Percentiles rank a stretch among this genome's conserved stretches.
Conservation (phyloP, 2,329 filamentous ascomycete genomes). For the Exophiala oligosperma region DNA sequence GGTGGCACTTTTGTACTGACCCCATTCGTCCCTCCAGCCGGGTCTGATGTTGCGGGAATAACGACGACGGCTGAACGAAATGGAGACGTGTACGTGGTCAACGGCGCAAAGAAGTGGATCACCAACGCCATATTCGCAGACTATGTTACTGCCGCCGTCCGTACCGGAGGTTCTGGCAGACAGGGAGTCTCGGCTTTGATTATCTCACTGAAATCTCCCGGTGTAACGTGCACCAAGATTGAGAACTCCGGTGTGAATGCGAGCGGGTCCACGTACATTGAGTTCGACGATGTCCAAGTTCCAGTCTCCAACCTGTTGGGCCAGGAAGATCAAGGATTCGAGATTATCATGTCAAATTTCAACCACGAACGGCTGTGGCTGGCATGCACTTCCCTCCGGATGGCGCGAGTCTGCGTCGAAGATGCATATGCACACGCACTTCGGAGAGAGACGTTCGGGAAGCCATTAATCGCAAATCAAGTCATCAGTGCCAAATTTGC, state of each 20-base stretch:
- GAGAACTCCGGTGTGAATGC: slow-evolving; percentile 98
- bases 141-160: slow-evolving; percentile 89
- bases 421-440: slow-evolving; percentile 55
- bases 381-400: slow-evolving; percentile 56
- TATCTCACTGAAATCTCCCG: slow-evolving; percentile 82
- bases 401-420: slow-evolving; percentile 57
- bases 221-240: slow-evolving; percentile 96
- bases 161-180: slow-evolving; percentile 70
- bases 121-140: slow-evolving; percentile 98
- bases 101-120: slow-evolving; percentile 99
- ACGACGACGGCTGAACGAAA: slow-evolving; percentile 58
- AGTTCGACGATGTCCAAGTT: slow-evolving; percentile 64
- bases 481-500: slow-evolving; percentile 59
- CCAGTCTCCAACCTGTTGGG: slow-evolving; percentile 1
- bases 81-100: slow-evolving; percentile 60
- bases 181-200: slow-evolving; percentile 95
- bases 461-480: slow-evolving; percentile 56
- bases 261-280: slow-evolving; percentile 62
- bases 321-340: slow-evolving; percentile 12
- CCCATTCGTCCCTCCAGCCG: slow-evolving; percentile 37
- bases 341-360: slow-evolving; percentile 43
- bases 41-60: slow-evolving; percentile 65
- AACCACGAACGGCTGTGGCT: slow-evolving; percentile 62
- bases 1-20: not conserved
- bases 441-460: slow-evolving; percentile 57